These are phyloP conservation scores for Vitis hybrid DNA, from an alignment of 177 flowering plant genomes.

Conservation along the genomic window DNA sequence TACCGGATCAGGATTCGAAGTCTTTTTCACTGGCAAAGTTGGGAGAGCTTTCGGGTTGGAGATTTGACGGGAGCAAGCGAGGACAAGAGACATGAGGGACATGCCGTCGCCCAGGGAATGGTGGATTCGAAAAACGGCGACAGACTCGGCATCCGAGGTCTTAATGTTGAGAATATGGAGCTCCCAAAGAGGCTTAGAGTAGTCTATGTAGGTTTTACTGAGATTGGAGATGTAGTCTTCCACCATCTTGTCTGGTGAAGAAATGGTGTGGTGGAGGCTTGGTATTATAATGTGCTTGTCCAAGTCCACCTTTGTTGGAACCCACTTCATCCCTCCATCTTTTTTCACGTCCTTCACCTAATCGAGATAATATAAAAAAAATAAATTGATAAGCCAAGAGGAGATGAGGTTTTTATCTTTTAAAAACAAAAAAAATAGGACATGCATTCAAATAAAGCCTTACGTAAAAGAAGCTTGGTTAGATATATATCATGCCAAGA, in stretches of 20 bases:
- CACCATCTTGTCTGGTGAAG: slow-evolving; percentile 37
- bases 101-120: slow-evolving; percentile 53
- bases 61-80: slow-evolving; percentile 41
- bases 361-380: too few relatives aligned
- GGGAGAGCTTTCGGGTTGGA: slow-evolving; percentile 36
- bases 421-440: not conserved
- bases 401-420: too few relatives aligned
- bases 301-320: slow-evolving; percentile 35
- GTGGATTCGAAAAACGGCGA: slow-evolving; percentile 35
- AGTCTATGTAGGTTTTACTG: slow-evolving; percentile 26
- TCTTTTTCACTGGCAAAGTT: slow-evolving; percentile 21
- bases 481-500: too few relatives aligned
- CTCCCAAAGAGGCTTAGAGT: slow-evolving; percentile 30
- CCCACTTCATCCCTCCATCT: slow-evolving; percentile 41
- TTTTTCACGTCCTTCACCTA: slow-evolving; percentile 29
- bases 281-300: slow-evolving; percentile 52
- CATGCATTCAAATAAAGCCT: not conserved
- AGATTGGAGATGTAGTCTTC: slow-evolving; percentile 42
- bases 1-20: not conserved
- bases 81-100: slow-evolving; percentile 44
- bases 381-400: too few relatives aligned
- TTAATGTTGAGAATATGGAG: slow-evolving; percentile 38
- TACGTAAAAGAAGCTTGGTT: too few relatives aligned
- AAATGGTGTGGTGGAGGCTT: slow-evolving; percentile 32
- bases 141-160: slow-evolving; percentile 31